Evolutionary conservation across 208 protist species (phyloP).

Genomic region (Perkinsela sp.): DNA sequence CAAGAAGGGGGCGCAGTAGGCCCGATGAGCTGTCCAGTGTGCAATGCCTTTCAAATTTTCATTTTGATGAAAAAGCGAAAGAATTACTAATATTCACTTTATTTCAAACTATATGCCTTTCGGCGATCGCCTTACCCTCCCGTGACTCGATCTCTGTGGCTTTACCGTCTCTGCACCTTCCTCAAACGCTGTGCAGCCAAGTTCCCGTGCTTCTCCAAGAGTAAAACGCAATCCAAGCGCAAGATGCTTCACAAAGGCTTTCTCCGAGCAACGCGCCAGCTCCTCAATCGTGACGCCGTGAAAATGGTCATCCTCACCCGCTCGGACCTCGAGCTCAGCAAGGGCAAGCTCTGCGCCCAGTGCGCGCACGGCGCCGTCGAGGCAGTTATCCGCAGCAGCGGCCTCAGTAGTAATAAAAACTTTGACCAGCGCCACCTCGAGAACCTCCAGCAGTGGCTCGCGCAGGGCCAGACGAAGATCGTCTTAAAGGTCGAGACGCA

Average conservation of each 20-base stretch:
- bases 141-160: too few species aligned
- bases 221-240: too few species aligned
- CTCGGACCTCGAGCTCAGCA: neutral
- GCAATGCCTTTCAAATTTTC: too few species aligned
- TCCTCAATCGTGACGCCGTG: neutral
- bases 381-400: neutral
- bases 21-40: neutral
- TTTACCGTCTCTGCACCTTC: too few species aligned
- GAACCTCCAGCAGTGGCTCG: neutral
- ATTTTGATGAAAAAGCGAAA: too few species aligned
- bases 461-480: neutral
- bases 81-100: too few species aligned
- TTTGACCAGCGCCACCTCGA: neutral
- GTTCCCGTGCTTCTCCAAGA: too few species aligned
- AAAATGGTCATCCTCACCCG: neutral
- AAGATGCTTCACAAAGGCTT: neutral
- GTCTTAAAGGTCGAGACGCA: neutral
- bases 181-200: too few species aligned
- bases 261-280: neutral
- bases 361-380: neutral
- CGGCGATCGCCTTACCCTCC: too few species aligned
- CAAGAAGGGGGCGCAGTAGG: conserved; percentile 3
- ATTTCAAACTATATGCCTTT: too few species aligned
- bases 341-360: neutral
- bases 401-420: neutral